These are phyloP conservation scores for Lasiosphaeria hispida DNA, from an alignment of 495 filamentous ascomycete genomes.

Conservation along the genomic window DNA sequence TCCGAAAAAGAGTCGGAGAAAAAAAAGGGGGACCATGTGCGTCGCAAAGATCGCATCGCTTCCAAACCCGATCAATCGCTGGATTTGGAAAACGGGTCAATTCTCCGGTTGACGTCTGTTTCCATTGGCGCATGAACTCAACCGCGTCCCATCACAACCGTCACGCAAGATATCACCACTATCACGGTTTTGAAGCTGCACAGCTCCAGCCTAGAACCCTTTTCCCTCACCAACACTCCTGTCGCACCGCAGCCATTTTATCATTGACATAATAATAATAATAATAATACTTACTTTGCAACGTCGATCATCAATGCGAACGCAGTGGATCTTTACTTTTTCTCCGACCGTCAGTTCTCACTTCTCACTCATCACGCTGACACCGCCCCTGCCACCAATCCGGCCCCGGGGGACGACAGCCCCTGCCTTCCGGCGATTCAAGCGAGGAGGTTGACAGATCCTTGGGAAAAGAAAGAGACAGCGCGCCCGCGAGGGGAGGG, in stretches of 20 bases:
- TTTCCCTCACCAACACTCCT: too few species aligned
- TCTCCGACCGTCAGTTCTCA: too few species aligned
- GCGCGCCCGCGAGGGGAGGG: background rate
- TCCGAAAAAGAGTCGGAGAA: background rate
- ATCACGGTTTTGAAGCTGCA: too few species aligned
- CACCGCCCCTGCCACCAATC: background rate
- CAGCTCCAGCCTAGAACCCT: too few species aligned
- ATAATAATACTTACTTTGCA: too few species aligned
- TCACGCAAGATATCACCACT: background rate
- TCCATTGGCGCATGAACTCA: background rate
- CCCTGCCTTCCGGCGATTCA: background rate
- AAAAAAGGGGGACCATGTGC: background rate
- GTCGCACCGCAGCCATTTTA: too few species aligned
- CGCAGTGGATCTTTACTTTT: too few species aligned
- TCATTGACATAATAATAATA: too few species aligned
- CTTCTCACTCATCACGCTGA: too few species aligned
- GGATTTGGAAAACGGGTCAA: constrained; percentile 1
- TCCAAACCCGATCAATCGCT: background rate
- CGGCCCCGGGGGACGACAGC: background rate
- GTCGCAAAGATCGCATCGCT: constrained; percentile 1
- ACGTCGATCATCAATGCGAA: too few species aligned
- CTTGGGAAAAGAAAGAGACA: background rate
- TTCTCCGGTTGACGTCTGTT: background rate
- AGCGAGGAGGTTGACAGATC: constrained; percentile 1
- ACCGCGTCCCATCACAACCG: background rate